Evolutionary conservation across 352 stramenopile species (phyloP).

Genomic region (Vaucheria bursata): DNA sequence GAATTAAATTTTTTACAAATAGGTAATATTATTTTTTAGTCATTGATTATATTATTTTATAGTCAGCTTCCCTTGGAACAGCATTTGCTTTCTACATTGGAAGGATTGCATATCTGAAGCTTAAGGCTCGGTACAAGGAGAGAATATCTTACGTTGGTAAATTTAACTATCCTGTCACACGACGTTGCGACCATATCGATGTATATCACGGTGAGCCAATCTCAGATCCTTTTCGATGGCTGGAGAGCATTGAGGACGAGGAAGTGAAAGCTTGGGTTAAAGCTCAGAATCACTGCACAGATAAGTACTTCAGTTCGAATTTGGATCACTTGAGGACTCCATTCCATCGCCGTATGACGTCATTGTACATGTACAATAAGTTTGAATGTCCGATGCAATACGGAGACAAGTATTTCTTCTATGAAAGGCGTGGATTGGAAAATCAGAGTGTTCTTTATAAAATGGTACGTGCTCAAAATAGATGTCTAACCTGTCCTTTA

Average conservation of each 20-base stretch:
- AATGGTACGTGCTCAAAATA: slow-evolving; percentile 54
- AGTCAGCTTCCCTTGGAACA: background rate
- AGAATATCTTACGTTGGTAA: background rate
- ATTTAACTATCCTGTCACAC: background rate
- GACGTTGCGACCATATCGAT: slow-evolving; percentile 41
- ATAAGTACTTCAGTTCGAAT: slow-evolving; percentile 48
- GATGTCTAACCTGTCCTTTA: no score
- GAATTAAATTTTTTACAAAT: no score
- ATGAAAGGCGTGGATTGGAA: slow-evolving; percentile 73
- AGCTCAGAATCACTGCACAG: slow-evolving; percentile 60
- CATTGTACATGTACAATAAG: slow-evolving; percentile 77
- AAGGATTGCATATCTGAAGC: background rate
- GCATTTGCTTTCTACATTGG: background rate
- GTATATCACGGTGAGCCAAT: slow-evolving; percentile 42
- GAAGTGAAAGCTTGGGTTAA: slow-evolving; percentile 69
- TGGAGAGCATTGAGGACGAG: slow-evolving; percentile 58
- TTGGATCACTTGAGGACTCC: slow-evolving; percentile 57
- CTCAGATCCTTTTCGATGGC: slow-evolving; percentile 47
- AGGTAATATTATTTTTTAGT: no score
- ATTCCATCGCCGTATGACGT: slow-evolving; percentile 63
- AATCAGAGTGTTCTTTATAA: slow-evolving; percentile 76
- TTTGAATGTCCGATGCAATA: slow-evolving; percentile 64
- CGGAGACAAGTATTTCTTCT: slow-evolving; percentile 67
- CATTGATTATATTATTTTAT: no score
- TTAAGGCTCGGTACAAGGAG: background rate